Evolutionary conservation across 192 early-diverging fungal species (phyloP).

Genomic region (Linnemannia hyalina): DNA sequence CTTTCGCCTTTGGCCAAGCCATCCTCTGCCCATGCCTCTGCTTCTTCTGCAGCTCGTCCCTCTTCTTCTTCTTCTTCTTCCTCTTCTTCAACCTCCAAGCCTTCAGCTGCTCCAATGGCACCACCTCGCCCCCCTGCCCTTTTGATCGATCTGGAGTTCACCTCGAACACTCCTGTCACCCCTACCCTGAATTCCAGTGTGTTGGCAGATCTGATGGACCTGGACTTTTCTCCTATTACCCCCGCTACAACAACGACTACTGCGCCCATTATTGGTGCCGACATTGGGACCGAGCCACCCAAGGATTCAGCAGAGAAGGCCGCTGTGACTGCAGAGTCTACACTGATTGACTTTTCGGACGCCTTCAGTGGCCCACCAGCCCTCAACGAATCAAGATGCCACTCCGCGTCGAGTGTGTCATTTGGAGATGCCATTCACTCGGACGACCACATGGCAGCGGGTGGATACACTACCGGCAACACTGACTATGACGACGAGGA

Average conservation of each 20-base stretch:
- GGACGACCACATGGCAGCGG: background rate
- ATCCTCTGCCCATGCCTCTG: background rate
- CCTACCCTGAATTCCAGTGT: background rate
- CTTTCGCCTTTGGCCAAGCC: background rate
- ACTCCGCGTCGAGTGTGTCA: background rate
- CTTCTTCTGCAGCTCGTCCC: background rate
- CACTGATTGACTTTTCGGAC: background rate
- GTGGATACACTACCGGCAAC: background rate
- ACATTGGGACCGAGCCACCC: background rate
- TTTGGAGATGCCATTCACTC: background rate
- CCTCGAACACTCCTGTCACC: background rate
- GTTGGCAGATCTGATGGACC: background rate
- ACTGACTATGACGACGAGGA: background rate
- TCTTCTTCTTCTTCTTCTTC: background rate
- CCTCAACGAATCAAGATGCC: background rate
- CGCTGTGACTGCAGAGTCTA: background rate
- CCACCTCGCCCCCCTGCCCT: background rate
- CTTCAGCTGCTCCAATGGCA: background rate
- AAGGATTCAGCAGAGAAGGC: background rate
- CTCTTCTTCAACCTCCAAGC: background rate
- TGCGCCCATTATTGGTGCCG: background rate
- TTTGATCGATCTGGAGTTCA: constrained; percentile 1
- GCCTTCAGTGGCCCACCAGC: background rate
- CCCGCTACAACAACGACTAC: background rate
- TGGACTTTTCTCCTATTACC: background rate